Evolutionary conservation across 192 early-diverging fungal genomes (phyloP).

Genomic region (Coemansia sp.): DNA sequence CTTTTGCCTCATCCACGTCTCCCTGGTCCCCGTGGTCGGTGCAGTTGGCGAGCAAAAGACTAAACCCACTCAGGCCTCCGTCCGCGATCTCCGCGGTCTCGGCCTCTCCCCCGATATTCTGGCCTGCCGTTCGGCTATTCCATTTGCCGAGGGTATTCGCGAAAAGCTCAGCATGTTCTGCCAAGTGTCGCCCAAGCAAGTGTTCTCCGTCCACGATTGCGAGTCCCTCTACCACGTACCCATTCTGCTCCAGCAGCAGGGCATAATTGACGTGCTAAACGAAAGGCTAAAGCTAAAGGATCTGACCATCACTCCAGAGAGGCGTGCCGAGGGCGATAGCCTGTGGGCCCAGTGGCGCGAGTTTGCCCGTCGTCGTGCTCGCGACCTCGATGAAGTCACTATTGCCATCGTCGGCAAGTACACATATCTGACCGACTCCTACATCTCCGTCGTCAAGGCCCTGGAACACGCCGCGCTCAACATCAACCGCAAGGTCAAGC

Average conservation of each 20-base stretch:
- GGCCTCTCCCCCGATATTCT: slow-evolving; percentile 95
- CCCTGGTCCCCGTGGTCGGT: slow-evolving; percentile 94
- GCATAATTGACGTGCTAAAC: slow-evolving; percentile 76
- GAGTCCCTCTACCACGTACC: slow-evolving; percentile 97
- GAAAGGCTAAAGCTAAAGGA: slow-evolving; percentile 74
- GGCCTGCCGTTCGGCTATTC: slow-evolving; percentile 88
- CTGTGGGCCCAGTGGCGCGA: slow-evolving; percentile 87
- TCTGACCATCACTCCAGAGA: slow-evolving; percentile 56
- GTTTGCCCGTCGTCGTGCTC: slow-evolving; percentile 69
- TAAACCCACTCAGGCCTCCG: slow-evolving; percentile 97
- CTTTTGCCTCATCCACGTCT: slow-evolving; percentile 97
- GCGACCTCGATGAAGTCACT: slow-evolving; percentile 75
- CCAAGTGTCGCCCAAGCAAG: slow-evolving; percentile 90
- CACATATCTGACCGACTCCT: slow-evolving; percentile 93
- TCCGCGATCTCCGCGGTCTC: slow-evolving; percentile 90
- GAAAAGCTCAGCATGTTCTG: slow-evolving; percentile 99
- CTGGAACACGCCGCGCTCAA: slow-evolving; percentile 91
- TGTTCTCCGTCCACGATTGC: slow-evolving; percentile 95
- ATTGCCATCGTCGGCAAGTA: slow-evolving; percentile 97
- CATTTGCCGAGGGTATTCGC: slow-evolving; percentile 78
- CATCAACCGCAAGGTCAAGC: slow-evolving; percentile 77
- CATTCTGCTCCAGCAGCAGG: slow-evolving; percentile 82
- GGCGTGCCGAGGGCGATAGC: slow-evolving; percentile 56
- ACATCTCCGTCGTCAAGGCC: slow-evolving; percentile 95
- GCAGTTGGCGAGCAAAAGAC: slow-evolving; percentile 99